Percentiles rank a stretch among this genome's conserved stretches.
phyloP scores from a whole-genome alignment of 2,329 filamentous ascomycete genomes.

The Capronia coronata region DNA sequence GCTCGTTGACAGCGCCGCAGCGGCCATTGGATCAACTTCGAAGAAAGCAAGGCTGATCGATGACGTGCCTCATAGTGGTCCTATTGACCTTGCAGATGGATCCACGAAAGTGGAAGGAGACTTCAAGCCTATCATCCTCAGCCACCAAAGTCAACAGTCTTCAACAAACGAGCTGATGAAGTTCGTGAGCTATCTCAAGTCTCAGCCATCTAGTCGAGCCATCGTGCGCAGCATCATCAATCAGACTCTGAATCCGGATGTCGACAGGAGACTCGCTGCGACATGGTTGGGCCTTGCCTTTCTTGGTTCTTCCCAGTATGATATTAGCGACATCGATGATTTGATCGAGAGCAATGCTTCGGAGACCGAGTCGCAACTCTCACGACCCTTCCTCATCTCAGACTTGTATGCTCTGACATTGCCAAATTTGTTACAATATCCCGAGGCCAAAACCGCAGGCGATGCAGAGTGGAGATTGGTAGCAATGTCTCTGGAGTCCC shows the following conservation, averaged over 20 bases:
- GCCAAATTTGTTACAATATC: constrained; percentile 32
- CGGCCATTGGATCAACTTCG: constrained; percentile 37
- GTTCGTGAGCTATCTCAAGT: constrained; percentile 51
- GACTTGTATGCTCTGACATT: constrained; percentile 42
- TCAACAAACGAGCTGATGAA: constrained; percentile 57
- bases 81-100: constrained; percentile 8
- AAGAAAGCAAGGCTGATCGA: constrained; percentile 10
- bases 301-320: constrained; percentile 43
- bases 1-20: constrained; percentile 65
- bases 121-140: constrained; percentile 24
- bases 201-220: constrained; percentile 38
- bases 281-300: constrained; percentile 77
- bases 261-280: constrained; percentile 58
- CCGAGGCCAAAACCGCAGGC: constrained; percentile 34
- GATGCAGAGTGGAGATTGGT: constrained; percentile 63
- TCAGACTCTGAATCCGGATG: constrained; percentile 52
- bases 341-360: constrained; percentile 53
- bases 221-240: constrained; percentile 62
- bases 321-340: constrained; percentile 54
- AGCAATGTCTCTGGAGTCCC: constrained; percentile 72
- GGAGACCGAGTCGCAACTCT: constrained; percentile 33
- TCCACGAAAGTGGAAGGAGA: neutral
- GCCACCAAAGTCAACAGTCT: constrained; percentile 24
- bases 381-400: constrained; percentile 37
- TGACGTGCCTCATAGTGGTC: constrained; percentile 4